Percentiles rank a stretch among this genome's conserved stretches.
These are phyloP conservation scores for Russula foetens DNA, from an alignment of 768 basidiomycete species.

Conservation along the genomic window DNA sequence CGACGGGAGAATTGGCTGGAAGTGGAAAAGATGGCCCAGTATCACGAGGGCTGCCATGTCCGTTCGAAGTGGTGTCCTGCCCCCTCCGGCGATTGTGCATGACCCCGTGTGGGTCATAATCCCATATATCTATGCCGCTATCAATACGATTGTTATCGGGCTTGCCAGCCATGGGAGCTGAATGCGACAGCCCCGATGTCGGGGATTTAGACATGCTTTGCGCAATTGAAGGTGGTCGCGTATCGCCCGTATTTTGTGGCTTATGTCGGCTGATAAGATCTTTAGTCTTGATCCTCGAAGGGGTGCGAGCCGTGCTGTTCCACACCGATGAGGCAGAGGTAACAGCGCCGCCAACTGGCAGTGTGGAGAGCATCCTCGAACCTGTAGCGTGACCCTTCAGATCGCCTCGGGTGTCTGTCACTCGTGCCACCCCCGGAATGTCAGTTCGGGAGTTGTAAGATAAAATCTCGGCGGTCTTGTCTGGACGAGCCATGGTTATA, in stretches of 20 bases:
- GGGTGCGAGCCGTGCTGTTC: neutral
- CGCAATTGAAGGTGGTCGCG: neutral
- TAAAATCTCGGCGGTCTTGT: neutral
- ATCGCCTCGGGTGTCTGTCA: neutral
- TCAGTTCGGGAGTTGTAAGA: neutral
- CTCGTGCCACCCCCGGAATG: neutral
- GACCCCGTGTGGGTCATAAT: neutral
- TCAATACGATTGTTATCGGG: neutral
- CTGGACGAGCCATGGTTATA: neutral
- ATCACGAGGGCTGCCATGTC: neutral
- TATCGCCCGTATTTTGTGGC: neutral
- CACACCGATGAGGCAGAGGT: neutral
- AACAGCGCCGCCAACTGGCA: neutral
- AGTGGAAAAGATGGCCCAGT: neutral
- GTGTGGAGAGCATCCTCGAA: neutral
- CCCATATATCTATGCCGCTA: constrained; percentile 15
- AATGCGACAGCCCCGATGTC: neutral
- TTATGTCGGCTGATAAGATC: constrained; percentile 16
- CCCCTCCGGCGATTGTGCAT: neutral
- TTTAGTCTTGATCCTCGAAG: constrained; percentile 11
- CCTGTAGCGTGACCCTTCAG: neutral
- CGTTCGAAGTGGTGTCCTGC: neutral
- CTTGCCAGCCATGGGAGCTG: neutral
- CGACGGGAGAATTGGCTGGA: neutral
- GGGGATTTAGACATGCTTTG: neutral